A percentile compares a stretch with the other conserved stretches of the same genome.
Evolutionary conservation across 805 yeast species (phyloP).

Genomic region (Wickerhamiella hasegawae): DNA sequence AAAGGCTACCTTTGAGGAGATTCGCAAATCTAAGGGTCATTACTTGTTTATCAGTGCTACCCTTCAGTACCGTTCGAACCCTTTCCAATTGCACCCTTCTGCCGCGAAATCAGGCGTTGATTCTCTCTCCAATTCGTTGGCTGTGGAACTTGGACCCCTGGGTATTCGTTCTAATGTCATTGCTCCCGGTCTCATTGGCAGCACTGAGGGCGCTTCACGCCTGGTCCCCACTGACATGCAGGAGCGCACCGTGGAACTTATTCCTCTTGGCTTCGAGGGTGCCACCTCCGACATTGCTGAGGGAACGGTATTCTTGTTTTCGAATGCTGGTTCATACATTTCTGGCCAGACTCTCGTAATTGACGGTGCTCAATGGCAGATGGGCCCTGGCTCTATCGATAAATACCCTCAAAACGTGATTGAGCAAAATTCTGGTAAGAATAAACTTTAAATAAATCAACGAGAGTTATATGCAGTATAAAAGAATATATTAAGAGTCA

Average conservation of each 20-base stretch:
- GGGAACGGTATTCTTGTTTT: slow-evolving; percentile 67
- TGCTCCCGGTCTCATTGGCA: slow-evolving; percentile 84
- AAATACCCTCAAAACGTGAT: too few species aligned
- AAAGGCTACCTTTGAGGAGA: slow-evolving; percentile 59
- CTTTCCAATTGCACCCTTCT: slow-evolving; percentile 77
- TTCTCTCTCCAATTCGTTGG: slow-evolving; percentile 66
- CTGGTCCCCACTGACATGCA: slow-evolving; percentile 31
- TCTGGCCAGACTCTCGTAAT: slow-evolving; percentile 69
- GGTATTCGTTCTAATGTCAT: slow-evolving; percentile 73
- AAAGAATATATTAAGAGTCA: too few species aligned
- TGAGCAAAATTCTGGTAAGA: too few species aligned
- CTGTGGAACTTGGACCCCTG: slow-evolving; percentile 82
- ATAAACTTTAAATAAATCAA: too few species aligned
- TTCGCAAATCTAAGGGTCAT: slow-evolving; percentile 51
- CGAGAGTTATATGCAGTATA: too few species aligned
- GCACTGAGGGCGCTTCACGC: slow-evolving; percentile 73
- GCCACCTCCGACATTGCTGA: slow-evolving; percentile 68
- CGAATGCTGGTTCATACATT: slow-evolving; percentile 65
- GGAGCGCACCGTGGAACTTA: slow-evolving; percentile 28
- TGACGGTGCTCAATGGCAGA: slow-evolving; percentile 85
- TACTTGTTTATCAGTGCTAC: slow-evolving; percentile 77
- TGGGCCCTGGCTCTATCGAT: too few species aligned
- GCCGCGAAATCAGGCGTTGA: slow-evolving; percentile 96
- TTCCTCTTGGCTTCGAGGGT: slow-evolving; percentile 43
- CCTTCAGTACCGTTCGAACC: slow-evolving; percentile 75